Percentiles rank a stretch among this genome's conserved stretches.
phyloP scores from a whole-genome alignment of 2,329 filamentous ascomycete species.

The Aspergillus oerlinghausenensis region DNA sequence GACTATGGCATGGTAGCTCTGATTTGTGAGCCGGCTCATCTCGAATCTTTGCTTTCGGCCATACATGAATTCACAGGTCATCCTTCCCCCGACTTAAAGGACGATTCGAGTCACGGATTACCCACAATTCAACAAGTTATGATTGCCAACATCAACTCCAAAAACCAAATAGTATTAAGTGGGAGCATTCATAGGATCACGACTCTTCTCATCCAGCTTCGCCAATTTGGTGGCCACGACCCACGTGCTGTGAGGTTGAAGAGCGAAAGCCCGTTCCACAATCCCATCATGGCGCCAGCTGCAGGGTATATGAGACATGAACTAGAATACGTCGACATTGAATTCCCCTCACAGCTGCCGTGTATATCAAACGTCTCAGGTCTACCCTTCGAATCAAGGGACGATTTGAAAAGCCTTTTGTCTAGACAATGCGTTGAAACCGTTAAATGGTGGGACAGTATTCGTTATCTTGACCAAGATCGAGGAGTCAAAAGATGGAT shows the following conservation, averaged over 20 bases:
- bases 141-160: slow-evolving; percentile 91
- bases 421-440: slow-evolving; percentile 85
- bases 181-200: slow-evolving; percentile 80
- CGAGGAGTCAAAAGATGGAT: slow-evolving; percentile 79
- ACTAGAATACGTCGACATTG: slow-evolving; percentile 60
- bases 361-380: slow-evolving; percentile 86
- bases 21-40: slow-evolving; percentile 77
- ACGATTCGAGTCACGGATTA: slow-evolving; percentile 62
- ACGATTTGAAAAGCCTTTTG: slow-evolving; percentile 72
- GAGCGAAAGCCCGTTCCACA: slow-evolving; percentile 86
- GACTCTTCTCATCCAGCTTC: slow-evolving; percentile 74
- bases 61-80: slow-evolving; percentile 77
- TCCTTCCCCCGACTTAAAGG: slow-evolving; percentile 59
- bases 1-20: slow-evolving; percentile 94
- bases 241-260: slow-evolving; percentile 81
- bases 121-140: slow-evolving; percentile 80
- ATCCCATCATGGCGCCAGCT: slow-evolving; percentile 84
- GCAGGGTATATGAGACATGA: slow-evolving; percentile 67
- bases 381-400: slow-evolving; percentile 67
- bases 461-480: slow-evolving; percentile 81
- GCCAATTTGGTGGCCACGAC: slow-evolving; percentile 88
- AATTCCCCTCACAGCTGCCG: slow-evolving; percentile 68
- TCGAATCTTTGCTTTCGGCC: slow-evolving; percentile 63
- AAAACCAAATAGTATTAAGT: slow-evolving; percentile 92
- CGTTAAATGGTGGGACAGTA: slow-evolving; percentile 90